phyloP scores from a whole-genome alignment of 306 rosid species.

The Cicer cuneatum region DNA sequence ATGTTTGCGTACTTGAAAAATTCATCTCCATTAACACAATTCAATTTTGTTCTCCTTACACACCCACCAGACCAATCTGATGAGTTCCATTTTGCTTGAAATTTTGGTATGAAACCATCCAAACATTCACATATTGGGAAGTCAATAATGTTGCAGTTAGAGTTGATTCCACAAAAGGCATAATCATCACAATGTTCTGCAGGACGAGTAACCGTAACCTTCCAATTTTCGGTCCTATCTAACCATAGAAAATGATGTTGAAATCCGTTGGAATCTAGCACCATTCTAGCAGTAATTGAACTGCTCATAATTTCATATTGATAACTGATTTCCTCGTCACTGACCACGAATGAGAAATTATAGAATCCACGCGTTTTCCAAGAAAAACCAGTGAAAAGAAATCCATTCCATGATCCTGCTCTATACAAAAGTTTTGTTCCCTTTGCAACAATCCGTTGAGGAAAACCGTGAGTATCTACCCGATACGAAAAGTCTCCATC shows the following conservation, averaged over 20 bases:
- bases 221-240: slow-evolving; percentile 27
- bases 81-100: slow-evolving; percentile 19
- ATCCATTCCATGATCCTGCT: slow-evolving; percentile 48
- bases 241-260: slow-evolving; percentile 38
- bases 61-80: slow-evolving; percentile 38
- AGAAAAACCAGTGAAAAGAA: background rate
- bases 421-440: background rate
- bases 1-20: slow-evolving; percentile 4
- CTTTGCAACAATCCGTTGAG: slow-evolving; percentile 27
- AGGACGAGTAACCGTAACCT: background rate
- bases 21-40: background rate
- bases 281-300: background rate
- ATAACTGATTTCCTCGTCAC: slow-evolving; percentile 27
- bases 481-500: slow-evolving; percentile 29
- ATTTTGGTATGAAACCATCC: slow-evolving; percentile 38
- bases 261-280: background rate
- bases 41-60: background rate
- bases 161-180: slow-evolving; percentile 28
- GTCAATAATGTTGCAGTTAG: background rate
- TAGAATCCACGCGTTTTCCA: background rate
- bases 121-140: slow-evolving; percentile 26
- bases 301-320: background rate
- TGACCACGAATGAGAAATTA: slow-evolving; percentile 1
- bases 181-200: slow-evolving; percentile 41
- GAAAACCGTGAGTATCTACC: slow-evolving; percentile 38